Conservation (phyloP, 768 basidiomycete genomes). For the Suillus plorans region DNA sequence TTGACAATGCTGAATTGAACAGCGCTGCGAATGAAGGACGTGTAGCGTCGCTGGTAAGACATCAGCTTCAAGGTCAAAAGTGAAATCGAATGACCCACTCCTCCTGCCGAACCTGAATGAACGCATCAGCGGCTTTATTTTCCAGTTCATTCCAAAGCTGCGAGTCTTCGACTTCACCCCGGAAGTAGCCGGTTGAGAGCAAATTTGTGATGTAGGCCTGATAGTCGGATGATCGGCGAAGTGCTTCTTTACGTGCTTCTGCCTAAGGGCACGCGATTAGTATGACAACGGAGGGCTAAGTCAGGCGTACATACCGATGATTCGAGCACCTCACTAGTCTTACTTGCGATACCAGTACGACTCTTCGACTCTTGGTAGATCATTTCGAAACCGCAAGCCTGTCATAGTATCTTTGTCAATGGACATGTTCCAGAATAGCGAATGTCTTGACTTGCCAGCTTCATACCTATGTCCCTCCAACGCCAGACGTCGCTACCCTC, state of each 20-base stretch:
- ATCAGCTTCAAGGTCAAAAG: background rate
- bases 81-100: slow-evolving; percentile 53
- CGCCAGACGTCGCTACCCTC: slow-evolving; percentile 70
- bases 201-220: slow-evolving; percentile 69
- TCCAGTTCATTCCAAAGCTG: slow-evolving; percentile 74
- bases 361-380: slow-evolving; percentile 83
- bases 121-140: slow-evolving; percentile 64
- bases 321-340: slow-evolving; percentile 35
- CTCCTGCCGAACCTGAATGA: slow-evolving; percentile 56
- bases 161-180: slow-evolving; percentile 75
- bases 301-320: slow-evolving; percentile 46
- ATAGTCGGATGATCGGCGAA: slow-evolving; percentile 70
- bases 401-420: background rate
- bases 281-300: background rate
- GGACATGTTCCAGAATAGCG: background rate
- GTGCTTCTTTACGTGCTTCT: slow-evolving; percentile 65
- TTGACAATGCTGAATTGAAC: slow-evolving; percentile 63
- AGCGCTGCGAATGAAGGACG: slow-evolving; percentile 75
- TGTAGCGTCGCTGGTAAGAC: slow-evolving; percentile 46
- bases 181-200: slow-evolving; percentile 69
- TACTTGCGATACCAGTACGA: slow-evolving; percentile 40
- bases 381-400: slow-evolving; percentile 98
- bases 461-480: slow-evolving; percentile 88
- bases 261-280: slow-evolving; percentile 35
- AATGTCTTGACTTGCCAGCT: slow-evolving; percentile 59